Evolutionary conservation across 116 monocot genomes (phyloP), one percentile per base, ranked within the genome.

Genomic region (Dioscorea cayenensis): DNA sequence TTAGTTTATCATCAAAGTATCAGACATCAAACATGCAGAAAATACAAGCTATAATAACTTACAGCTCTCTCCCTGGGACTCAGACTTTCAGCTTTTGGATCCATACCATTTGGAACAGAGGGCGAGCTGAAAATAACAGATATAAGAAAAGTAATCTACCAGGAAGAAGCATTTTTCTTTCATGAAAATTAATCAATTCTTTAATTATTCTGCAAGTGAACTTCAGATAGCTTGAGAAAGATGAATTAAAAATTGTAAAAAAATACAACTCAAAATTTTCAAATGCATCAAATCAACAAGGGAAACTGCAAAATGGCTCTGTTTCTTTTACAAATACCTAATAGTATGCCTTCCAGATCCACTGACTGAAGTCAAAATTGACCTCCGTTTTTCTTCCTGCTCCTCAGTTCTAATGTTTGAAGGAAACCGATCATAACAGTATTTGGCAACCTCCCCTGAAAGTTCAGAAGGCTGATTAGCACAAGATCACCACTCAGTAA

Each of bases 21-120:
- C 67, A 64, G 22, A 64, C 14, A 18, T 14, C 3, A 32, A 55
- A 18, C 55, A 55, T 64, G 36, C 19, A 67, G 51, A 77, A 37
- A 77, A n/a, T 6, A 21, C 14, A 71, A 8, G 36, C 14, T 19
- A 36, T 37, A 28, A 73, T 28, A 60, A 86, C 89, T 79, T 72
- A 94, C 94, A 67, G 90, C 94, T 69, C 94, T 94, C 66, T 94
- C 94, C 72, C 81, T 78, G 7, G 94, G 85, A 82, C 90, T 94
- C 68, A 94, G 76, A 72, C 82, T 81, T 75, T 90, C 88, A 20
- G 74, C 80, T 68, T 79, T 90, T 32, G 82, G 77, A 76, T 88
- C 94, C 25, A 71, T 49, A 65, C n/a, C 63, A 19, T 70, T 68
- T 49, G 72, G 60, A 37, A 86, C 28, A 32, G 90, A 85, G 76